Conservation (phyloP, 1,139 yeast genomes). For the Yamadazyma triangularis region DNA sequence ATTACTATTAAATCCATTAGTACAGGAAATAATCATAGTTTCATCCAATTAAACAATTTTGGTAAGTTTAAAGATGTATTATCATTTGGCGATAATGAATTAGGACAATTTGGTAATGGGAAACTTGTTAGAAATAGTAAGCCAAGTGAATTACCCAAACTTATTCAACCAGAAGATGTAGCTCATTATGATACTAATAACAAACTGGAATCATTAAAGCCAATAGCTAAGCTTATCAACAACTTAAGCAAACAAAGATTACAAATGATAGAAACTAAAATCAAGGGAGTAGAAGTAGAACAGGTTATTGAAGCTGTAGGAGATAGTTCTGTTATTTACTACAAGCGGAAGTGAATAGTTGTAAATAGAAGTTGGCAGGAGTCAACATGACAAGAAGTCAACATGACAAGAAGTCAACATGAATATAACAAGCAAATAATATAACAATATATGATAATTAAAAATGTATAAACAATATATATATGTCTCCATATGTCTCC, state of each 20-base stretch:
- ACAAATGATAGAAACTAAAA: conserved; percentile 29
- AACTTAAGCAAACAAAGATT: conserved; percentile 41
- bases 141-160: conserved; percentile 52
- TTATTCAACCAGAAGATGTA: conserved; percentile 52
- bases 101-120: conserved; percentile 84
- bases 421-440: too few relatives aligned
- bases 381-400: too few relatives aligned
- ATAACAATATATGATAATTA: too few relatives aligned
- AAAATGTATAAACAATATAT: too few relatives aligned
- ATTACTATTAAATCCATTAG: conserved; percentile 51
- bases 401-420: too few relatives aligned
- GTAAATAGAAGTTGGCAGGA: too few relatives aligned
- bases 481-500: too few relatives aligned
- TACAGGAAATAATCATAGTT: conserved; percentile 63
- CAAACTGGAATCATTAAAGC: conserved; percentile 12
- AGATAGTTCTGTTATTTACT: conserved; percentile 60
- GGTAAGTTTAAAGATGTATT: conserved; percentile 52
- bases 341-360: conserved; percentile 19
- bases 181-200: conserved; percentile 7
- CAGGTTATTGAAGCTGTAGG: conserved; percentile 65
- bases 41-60: conserved; percentile 52
- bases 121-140: conserved; percentile 54
- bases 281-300: conserved; percentile 25
- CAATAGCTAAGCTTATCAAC: conserved; percentile 24
- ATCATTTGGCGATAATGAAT: conserved; percentile 80